phyloP scores from a whole-genome alignment of 192 early-diverging fungal species.

The Mortierella alpina region DNA sequence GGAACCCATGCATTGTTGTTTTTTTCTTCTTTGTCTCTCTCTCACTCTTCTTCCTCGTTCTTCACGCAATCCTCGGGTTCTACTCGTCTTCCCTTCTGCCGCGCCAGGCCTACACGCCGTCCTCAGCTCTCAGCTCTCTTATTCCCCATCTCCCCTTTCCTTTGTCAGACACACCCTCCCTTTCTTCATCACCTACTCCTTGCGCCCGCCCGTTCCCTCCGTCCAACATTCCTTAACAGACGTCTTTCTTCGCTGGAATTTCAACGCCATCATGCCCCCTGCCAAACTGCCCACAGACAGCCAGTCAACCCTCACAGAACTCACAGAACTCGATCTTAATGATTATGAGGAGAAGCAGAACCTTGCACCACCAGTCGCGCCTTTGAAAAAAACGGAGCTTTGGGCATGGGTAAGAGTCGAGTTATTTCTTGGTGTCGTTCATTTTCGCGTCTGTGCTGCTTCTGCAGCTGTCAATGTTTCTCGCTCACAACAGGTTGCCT shows the following conservation, averaged over 20 bases:
- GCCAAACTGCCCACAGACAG: not conserved
- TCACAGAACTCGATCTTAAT: slow-evolving; percentile 16
- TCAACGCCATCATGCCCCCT: not conserved
- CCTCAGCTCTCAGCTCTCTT: not conserved
- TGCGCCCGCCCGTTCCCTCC: not conserved
- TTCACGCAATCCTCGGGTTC: not conserved
- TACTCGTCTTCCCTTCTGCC: not conserved
- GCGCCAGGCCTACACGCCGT: not conserved
- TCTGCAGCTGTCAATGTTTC: not conserved
- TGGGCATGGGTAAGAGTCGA: slow-evolving; percentile 41
- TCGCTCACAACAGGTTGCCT: not conserved
- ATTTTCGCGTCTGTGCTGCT: not conserved
- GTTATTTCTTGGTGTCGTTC: too few relatives aligned
- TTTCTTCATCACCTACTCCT: not conserved
- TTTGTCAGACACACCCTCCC: not conserved
- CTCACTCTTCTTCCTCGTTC: not conserved
- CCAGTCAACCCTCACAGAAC: not conserved
- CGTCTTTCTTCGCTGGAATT: not conserved
- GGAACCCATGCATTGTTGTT: not conserved
- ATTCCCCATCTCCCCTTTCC: not conserved
- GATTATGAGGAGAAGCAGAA: slow-evolving; percentile 35
- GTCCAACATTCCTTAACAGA: not conserved
- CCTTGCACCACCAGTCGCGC: not conserved
- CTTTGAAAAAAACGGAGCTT: slow-evolving; percentile 30
- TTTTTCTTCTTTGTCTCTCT: not conserved